Evolutionary conservation across 768 basidiomycete genomes (phyloP), one percentile per base, ranked within the genome.

Genomic region (Plicaturopsis crispa): DNA sequence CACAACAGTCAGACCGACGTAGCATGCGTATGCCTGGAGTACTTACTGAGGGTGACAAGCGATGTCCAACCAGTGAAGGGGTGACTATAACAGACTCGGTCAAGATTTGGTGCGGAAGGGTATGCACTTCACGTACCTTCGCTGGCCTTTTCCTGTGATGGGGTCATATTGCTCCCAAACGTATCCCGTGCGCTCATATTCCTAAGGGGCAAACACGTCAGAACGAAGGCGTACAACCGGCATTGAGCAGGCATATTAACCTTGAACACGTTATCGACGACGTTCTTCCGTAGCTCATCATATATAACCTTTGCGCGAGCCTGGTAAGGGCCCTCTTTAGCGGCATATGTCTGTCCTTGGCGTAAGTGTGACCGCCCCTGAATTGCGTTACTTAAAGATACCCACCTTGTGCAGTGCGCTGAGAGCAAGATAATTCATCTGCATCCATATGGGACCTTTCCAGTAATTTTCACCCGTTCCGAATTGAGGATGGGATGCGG

Each of bases 51-150:
- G 21, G 88, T 78, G 17, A 89, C 75, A 31, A 94, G 66, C 32
- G 91, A 90, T 19, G 92, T 93, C 93, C 92, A 96, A 7, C 93
- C 93, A 8, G 93, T 96, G 65, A 97, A 98, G 0, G 93, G 92
- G 59, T 94, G 90, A 51, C 92, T 92, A 16, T 33, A 38, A 45
- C 24, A 51, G 20, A 26, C 34, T 37, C 6, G 35, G 24, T n/a
- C 11, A 47, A 17, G 23, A 36, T 35, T 14, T 36, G 33, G 31
- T 24, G 26, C 40, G 44, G n/a, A 19, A 41, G 24, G n/a, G 13
- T 30, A 39, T 26, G 14, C 16, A 26, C 16, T 38, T 44, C 33
- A 49, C 68, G n/a, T 44, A 84, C 87, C 89, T 94, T 65, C 93
- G 62, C 54, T 70, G 70, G 2, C 93, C 93, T 55, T 89, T 75